phyloP scores from a whole-genome alignment of 352 stramenopile species.

The Pythium insidiosum region DNA sequence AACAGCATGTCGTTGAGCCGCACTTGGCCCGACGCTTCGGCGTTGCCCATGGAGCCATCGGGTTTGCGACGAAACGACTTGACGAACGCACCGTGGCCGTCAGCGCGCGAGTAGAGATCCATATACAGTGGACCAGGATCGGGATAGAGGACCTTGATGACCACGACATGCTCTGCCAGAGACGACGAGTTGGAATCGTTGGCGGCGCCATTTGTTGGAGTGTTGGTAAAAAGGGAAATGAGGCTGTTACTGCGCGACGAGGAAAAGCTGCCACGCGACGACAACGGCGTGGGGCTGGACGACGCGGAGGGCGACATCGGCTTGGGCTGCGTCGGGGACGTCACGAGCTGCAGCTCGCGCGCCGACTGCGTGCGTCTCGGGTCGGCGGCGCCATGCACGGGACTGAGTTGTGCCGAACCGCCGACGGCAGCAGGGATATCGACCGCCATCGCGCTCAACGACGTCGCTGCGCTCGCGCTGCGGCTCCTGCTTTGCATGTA shows the following conservation, averaged over 20 bases:
- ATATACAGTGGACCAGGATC: slow-evolving; percentile 47
- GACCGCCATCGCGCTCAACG: no score
- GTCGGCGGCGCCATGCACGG: slow-evolving; percentile 3
- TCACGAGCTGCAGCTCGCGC: slow-evolving; percentile 18
- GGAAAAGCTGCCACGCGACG: slow-evolving; percentile 7
- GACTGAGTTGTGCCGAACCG: no score
- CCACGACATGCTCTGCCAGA: slow-evolving; percentile 15
- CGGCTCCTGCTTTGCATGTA: no score
- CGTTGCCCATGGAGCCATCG: slow-evolving; percentile 38
- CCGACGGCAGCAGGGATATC: no score
- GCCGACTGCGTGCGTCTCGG: slow-evolving; percentile 49
- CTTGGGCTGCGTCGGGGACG: no score
- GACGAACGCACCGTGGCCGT: slow-evolving; percentile 61
- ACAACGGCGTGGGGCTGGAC: slow-evolving; percentile 14
- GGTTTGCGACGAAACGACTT: slow-evolving; percentile 62
- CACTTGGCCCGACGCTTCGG: slow-evolving; percentile 48
- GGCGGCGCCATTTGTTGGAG: no score
- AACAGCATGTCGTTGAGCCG: slow-evolving; percentile 61
- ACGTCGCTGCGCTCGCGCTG: no score
- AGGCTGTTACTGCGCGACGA: slow-evolving; percentile 2
- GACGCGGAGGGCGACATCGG: neutral
- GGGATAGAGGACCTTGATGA: slow-evolving; percentile 41
- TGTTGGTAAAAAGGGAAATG: no score
- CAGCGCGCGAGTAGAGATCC: slow-evolving; percentile 64
- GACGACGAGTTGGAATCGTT: slow-evolving; percentile 10